Conservation (phyloP, 352 stramenopile species). For the Globisporangium megalacanthum region DNA sequence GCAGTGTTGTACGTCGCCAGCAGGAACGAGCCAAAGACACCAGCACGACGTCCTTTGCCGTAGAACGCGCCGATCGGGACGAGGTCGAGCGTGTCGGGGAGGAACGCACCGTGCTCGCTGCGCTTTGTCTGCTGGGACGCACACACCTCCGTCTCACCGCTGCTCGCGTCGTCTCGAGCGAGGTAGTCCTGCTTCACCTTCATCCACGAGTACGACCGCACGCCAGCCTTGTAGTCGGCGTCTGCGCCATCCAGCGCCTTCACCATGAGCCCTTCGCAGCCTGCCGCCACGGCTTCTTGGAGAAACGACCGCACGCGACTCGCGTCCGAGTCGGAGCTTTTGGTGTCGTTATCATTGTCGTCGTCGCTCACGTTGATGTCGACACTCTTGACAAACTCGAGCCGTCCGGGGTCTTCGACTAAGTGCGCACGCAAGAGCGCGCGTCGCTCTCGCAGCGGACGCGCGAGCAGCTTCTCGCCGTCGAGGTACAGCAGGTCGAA, state of each 20-base stretch:
- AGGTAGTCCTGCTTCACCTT: slow-evolving; percentile 85
- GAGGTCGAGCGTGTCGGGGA: slow-evolving; percentile 93
- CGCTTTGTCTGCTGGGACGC: neutral
- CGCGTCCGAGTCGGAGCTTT: slow-evolving; percentile 2
- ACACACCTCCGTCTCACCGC: too few species aligned
- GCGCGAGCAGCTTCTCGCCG: slow-evolving; percentile 35
- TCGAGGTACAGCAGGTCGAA: slow-evolving; percentile 70
- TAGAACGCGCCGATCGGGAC: slow-evolving; percentile 98
- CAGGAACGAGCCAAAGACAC: slow-evolving; percentile 97
- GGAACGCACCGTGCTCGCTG: slow-evolving; percentile 42
- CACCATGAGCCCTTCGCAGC: slow-evolving; percentile 79
- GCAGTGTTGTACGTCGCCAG: slow-evolving; percentile 95
- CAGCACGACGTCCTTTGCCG: slow-evolving; percentile 92
- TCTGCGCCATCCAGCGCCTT: slow-evolving; percentile 50
- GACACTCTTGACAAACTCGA: slow-evolving; percentile 61
- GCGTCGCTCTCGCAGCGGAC: slow-evolving; percentile 40
- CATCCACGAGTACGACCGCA: slow-evolving; percentile 78
- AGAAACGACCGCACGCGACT: slow-evolving; percentile 30
- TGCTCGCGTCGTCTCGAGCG: slow-evolving; percentile 1
- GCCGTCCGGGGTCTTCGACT: slow-evolving; percentile 24
- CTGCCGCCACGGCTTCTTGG: slow-evolving; percentile 39
- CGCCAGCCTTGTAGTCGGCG: slow-evolving; percentile 57
- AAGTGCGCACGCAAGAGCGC: slow-evolving; percentile 29
- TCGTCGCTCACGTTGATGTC: slow-evolving; percentile 29
- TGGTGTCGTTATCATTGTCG: slow-evolving; percentile 1